Base-by-base conservation (phyloP, 2,329 filamentous ascomycete genomes). In the Venturia pyrina region DNA sequence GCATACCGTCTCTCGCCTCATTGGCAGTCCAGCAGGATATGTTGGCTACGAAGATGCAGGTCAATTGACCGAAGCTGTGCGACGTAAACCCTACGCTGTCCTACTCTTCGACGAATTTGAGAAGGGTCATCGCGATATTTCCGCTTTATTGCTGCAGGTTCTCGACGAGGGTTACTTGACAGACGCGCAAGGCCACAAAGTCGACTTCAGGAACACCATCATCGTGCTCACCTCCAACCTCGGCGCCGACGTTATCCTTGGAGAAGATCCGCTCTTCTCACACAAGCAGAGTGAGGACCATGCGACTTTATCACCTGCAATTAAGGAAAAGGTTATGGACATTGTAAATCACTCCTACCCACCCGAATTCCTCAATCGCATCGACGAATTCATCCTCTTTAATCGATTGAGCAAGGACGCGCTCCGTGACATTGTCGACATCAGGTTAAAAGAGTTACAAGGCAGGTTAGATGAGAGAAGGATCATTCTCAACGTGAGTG, bases 301-400 rank as follows among this genome's bases (percentile, higher is more conserved):
- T 62, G 87, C 89, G 50, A 87, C 90, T 41, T 87, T 98, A 66
- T 86, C 89, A 19, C 83, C 87, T 0, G 85, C 86, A 0, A 85
- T 93, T 60, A 91, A 91, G 72, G 81, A 85, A 66, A 87, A 90
- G 0, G 93, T 98, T 65, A 92, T 98, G 87, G 90, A 96, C 72
- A 87, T 96, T 19, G 93, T 98, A 0, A 82, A 88, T 21, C 77
- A 82, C 10, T 78, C 82, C 0, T 88, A 97, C 74, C 87, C 93
- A 5, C 95, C 95, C 3, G 95, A 98, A 75, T 99, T 98, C 81
- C 84, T 98, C 69, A 98, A 99, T 79, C 86, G 95, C 24, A 91
- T 98, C 68, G 93, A 98, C 76, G 93, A 96, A 68, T 97, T 98
- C 79, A 97, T 98, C 75, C 81, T 98, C 73, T 98, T 98, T 82